Evolutionary conservation across 1,284 basidiomycete genomes (phyloP), one percentile per base, ranked within the genome.

Genomic region (Ustilago sp.): DNA sequence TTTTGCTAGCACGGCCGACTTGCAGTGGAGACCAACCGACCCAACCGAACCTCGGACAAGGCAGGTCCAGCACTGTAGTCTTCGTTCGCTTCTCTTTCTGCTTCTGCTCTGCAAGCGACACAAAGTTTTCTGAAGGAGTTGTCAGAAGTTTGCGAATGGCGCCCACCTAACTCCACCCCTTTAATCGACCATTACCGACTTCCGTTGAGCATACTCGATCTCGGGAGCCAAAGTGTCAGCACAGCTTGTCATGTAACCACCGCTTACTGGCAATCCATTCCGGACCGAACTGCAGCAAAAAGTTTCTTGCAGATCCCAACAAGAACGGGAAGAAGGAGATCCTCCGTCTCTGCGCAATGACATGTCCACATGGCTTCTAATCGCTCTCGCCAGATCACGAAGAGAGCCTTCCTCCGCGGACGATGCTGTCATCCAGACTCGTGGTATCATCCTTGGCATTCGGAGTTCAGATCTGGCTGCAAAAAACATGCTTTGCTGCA

Each of bases 271-370:
- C 55, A 57, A 57, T 19, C 38, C 35, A n/a, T 47, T 58, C 43
- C 60, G 43, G 41, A 38, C 61, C 61, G 61, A 45, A 8, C 34
- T 47, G 43, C 53, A 55, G 19, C 36, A 28, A 55, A 55, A 41
- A 11, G 19, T 55, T 55, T 38, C 53, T 28, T 19, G n/a, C 15
- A 45, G 23, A 19, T 19, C 39, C 15, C 39, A 41, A 13, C 39
- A 41, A 6, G n/a, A 45, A n/a, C 43, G 23, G 23, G 43, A 45
- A 23, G 19, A 55, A 55, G 28, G 34, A 56, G 43, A 56, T 32
- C 43, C 35, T 36, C 23, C n/a, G 31, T 8, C 45, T 31, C 45
- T 23, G 5, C 19, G n/a, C 12, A 17, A 48, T 28, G 4, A 19
- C n/a, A 8, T 6, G 15, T 6, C 45, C 19, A 48, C n/a, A 48